Percentiles rank a stretch among this genome's conserved stretches.
Evolutionary conservation across 768 basidiomycete genomes (phyloP).

Genomic region (Amanita molliuscula): DNA sequence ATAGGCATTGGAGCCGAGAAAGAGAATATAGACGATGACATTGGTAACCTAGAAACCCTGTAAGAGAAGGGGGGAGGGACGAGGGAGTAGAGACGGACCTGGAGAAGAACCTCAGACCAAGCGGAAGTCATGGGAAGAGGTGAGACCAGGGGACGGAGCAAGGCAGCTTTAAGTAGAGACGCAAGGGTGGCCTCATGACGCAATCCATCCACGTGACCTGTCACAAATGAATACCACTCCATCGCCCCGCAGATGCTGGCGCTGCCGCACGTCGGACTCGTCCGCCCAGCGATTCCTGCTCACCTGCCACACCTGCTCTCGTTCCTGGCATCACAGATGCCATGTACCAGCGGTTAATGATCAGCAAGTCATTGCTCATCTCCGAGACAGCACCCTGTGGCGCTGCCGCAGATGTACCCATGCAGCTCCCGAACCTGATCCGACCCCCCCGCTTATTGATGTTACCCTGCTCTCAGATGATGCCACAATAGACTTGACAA

Average conservation of each 20-base stretch:
- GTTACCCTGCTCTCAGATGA: background rate
- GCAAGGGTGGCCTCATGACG: conserved; percentile 3
- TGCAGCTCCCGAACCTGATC: background rate
- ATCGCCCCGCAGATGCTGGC: conserved; percentile 6
- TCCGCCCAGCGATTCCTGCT: conserved; percentile 22
- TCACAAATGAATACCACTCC: conserved; percentile 1
- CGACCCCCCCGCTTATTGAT: conserved; percentile 3
- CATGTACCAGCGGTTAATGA: conserved; percentile 25
- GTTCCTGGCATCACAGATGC: conserved; percentile 28
- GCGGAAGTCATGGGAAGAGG: conserved; percentile 35
- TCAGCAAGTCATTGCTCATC: conserved; percentile 18
- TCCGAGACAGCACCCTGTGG: conserved; percentile 12
- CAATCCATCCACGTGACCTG: conserved; percentile 4
- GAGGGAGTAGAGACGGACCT: conserved; percentile 32
- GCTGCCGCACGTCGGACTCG: conserved; percentile 16
- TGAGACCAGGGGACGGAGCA: background rate
- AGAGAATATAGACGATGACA: conserved; percentile 72
- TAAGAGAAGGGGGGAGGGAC: background rate
- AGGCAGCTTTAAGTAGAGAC: background rate
- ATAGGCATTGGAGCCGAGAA: conserved; percentile 88
- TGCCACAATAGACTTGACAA: background rate
- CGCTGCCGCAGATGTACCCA: conserved; percentile 1
- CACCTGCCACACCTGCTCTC: conserved; percentile 19
- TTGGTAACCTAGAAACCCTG: conserved; percentile 48
- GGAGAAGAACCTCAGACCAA: conserved; percentile 73